These are phyloP conservation scores for Knufia petricola DNA, from an alignment of 2,329 filamentous ascomycete genomes.

Conservation along the genomic window DNA sequence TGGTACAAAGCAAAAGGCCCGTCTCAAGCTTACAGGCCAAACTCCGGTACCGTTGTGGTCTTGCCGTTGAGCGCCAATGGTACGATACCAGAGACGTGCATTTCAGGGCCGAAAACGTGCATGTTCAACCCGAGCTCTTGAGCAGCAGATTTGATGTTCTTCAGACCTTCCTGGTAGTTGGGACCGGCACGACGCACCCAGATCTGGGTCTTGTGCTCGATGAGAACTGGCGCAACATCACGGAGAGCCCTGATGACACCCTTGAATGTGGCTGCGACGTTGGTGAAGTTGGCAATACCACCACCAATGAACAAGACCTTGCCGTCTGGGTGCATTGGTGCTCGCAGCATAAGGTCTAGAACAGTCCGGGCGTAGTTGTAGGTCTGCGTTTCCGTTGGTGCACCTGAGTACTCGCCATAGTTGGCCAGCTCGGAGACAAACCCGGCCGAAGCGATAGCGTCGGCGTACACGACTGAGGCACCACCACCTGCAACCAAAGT, in stretches of 20 bases:
- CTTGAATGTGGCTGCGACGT: slow-evolving; percentile 98
- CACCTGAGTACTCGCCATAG: slow-evolving; percentile 99
- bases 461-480: slow-evolving; percentile 97
- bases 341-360: slow-evolving; percentile 91
- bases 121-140: slow-evolving; percentile 91
- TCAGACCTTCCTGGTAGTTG: slow-evolving; percentile 99
- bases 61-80: slow-evolving; percentile 69
- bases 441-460: slow-evolving; percentile 92
- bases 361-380: slow-evolving; percentile 98
- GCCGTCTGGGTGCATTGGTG: slow-evolving; percentile 73
- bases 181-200: slow-evolving; percentile 86
- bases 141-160: slow-evolving; percentile 98
- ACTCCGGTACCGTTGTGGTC: slow-evolving; percentile 54
- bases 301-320: slow-evolving; percentile 99
- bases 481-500: slow-evolving; percentile 97
- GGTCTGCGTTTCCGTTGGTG: slow-evolving; percentile 95
- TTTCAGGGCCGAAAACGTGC: slow-evolving; percentile 75
- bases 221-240: slow-evolving; percentile 73
- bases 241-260: slow-evolving; percentile 94
- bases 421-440: slow-evolving; percentile 96
- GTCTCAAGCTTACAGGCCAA: slow-evolving; percentile 28
- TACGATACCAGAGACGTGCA: slow-evolving; percentile 91
- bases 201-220: slow-evolving; percentile 96
- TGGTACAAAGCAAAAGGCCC: slow-evolving; percentile 5
- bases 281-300: slow-evolving; percentile 99